Percentiles rank a stretch among this genome's conserved stretches.
These are phyloP conservation scores for Aureobasidium musti DNA, from an alignment of 2,329 filamentous ascomycete species.

Conservation along the genomic window DNA sequence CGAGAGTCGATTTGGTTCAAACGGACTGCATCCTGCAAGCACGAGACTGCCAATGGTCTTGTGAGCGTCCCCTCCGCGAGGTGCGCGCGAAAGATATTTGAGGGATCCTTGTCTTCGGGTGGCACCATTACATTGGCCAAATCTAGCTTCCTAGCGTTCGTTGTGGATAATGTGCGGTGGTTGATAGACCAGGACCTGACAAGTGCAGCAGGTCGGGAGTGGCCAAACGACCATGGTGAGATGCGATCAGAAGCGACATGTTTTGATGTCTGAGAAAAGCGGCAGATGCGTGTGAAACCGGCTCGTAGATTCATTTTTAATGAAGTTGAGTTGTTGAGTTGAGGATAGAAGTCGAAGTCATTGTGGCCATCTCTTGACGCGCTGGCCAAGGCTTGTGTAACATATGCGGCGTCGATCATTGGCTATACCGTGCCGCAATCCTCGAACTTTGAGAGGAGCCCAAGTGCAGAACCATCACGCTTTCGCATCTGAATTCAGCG, in stretches of 20 bases:
- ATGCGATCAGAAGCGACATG: background rate
- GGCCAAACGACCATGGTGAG: background rate
- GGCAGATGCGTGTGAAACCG: background rate
- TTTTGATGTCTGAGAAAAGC: background rate
- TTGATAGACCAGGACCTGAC: background rate
- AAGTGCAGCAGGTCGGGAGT: background rate
- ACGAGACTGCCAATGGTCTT: background rate
- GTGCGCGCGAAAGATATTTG: background rate
- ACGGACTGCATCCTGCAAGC: background rate
- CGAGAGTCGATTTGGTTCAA: background rate
- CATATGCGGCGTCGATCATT: background rate
- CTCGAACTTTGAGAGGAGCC: background rate
- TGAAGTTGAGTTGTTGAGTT: background rate
- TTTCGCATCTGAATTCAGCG: too few relatives aligned
- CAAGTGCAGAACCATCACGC: too few relatives aligned
- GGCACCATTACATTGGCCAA: background rate
- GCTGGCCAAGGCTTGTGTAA: background rate
- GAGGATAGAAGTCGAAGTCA: background rate
- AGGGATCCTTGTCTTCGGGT: background rate
- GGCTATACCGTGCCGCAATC: background rate
- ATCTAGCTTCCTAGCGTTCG: background rate
- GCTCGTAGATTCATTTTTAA: background rate
- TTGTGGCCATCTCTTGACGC: background rate
- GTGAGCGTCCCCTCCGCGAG: background rate
- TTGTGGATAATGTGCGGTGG: background rate